Conservation (phyloP, 805 yeast genomes). For the Priceomyces medius region DNA sequence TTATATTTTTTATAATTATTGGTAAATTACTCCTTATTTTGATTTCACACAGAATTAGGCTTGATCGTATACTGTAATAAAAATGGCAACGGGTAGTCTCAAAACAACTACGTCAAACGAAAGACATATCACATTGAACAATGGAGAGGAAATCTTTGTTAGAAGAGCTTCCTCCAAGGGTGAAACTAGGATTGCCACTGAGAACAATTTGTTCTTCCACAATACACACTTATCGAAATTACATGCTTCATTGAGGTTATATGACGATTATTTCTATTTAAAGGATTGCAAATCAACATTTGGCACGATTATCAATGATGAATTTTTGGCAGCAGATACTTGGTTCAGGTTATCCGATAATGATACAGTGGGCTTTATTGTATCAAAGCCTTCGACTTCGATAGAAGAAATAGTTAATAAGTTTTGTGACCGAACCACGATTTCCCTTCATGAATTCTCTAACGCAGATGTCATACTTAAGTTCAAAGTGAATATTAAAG, state of each 20-base stretch:
- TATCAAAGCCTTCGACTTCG: constrained; percentile 27
- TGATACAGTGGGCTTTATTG: constrained; percentile 36
- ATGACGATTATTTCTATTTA: constrained; percentile 19
- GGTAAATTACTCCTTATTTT: background rate
- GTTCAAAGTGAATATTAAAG: constrained; percentile 16
- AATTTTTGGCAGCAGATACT: constrained; percentile 21
- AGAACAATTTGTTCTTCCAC: constrained; percentile 31
- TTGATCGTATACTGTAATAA: background rate
- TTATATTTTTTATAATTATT: no score
- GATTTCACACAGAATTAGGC: background rate
- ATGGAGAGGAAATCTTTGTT: constrained; percentile 16
- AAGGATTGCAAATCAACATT: constrained; percentile 36
- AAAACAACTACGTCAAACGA: constrained; percentile 3
- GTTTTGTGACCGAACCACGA: constrained; percentile 6
- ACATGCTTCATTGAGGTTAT: constrained; percentile 30
- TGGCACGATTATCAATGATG: constrained; percentile 35
- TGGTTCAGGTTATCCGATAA: constrained; percentile 18
- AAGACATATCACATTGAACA: constrained; percentile 12
- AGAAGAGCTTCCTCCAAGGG: constrained; percentile 34
- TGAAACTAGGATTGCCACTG: constrained; percentile 20
- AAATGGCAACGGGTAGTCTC: background rate
- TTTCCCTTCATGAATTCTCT: constrained; percentile 21
- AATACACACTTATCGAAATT: constrained; percentile 38
- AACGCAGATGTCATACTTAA: constrained; percentile 20
- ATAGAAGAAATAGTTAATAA: constrained; percentile 15